Conservation (phyloP, 148 eudicot species). For the Diospyros kaki region DNA sequence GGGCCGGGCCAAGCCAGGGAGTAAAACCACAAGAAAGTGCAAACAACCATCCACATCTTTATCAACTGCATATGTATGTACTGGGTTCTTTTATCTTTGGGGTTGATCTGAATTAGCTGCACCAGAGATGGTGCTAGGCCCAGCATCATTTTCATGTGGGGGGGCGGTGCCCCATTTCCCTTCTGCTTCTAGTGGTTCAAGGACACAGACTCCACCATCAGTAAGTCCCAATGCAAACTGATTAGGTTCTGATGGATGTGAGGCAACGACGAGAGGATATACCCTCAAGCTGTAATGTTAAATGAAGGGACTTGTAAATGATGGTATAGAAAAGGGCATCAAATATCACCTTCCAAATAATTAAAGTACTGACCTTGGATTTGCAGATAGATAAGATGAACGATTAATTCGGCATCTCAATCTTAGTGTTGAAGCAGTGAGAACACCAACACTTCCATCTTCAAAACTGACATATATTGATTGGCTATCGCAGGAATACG, state of each 20-base stretch:
- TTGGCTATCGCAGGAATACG: constrained; percentile 91
- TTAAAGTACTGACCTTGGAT: constrained; percentile 52
- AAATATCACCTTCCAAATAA: not conserved
- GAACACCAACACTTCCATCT: constrained; percentile 81
- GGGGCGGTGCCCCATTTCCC: constrained; percentile 87
- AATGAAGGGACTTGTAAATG: not conserved
- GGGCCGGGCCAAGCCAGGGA: constrained; percentile 25
- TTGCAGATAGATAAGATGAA: constrained; percentile 59
- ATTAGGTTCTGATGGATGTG: constrained; percentile 86
- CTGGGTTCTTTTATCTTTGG: constrained; percentile 32
- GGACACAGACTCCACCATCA: constrained; percentile 76
- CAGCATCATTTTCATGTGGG: constrained; percentile 67
- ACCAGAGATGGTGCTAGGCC: constrained; percentile 46
- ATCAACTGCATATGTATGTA: not conserved
- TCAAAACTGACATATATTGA: constrained; percentile 73
- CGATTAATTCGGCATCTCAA: constrained; percentile 79
- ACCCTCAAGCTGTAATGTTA: constrained; percentile 44
- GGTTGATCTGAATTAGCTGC: constrained; percentile 50
- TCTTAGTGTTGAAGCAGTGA: constrained; percentile 69
- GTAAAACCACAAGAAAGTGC: constrained; percentile 19
- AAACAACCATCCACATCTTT: constrained; percentile 2
- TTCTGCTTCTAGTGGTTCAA: constrained; percentile 90
- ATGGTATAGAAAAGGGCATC: not conserved
- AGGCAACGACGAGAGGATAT: constrained; percentile 75
- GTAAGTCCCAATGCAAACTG: constrained; percentile 90